Percentiles rank a stretch among this genome's conserved stretches.
Evolutionary conservation across 306 rosid genomes (phyloP).

Genomic region (Cicer bijugum): DNA sequence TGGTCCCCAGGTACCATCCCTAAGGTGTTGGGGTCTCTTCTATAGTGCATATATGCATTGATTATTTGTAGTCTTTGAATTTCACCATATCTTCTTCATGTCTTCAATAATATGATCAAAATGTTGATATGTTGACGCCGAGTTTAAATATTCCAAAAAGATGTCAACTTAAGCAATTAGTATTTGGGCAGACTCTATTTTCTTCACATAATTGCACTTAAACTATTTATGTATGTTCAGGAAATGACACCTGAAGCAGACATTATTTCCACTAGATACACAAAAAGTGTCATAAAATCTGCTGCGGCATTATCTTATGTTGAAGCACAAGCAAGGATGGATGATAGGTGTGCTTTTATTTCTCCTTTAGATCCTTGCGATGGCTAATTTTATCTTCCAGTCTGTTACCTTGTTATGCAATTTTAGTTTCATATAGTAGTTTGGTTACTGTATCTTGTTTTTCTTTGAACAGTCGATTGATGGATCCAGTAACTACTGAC

Average conservation of each 20-base stretch:
- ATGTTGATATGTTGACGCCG: neutral
- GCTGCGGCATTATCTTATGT: conserved; percentile 88
- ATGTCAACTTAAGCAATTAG: conserved; percentile 29
- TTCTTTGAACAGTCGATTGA: conserved; percentile 73
- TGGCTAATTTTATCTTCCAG: conserved; percentile 7
- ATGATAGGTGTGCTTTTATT: conserved; percentile 74
- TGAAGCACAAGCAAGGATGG: conserved; percentile 99
- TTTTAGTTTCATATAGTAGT: conserved; percentile 7
- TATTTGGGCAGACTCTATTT: conserved; percentile 24
- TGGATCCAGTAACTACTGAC: conserved; percentile 87
- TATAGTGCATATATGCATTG: neutral
- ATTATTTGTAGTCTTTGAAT: neutral
- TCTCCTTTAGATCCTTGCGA: conserved; percentile 37
- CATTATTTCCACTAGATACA: conserved; percentile 72
- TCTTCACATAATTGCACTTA: conserved; percentile 6
- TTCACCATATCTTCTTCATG: neutral
- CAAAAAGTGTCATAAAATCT: conserved; percentile 90
- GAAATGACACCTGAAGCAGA: conserved; percentile 98
- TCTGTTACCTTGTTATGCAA: conserved; percentile 22
- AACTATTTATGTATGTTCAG: conserved; percentile 56
- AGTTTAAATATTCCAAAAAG: conserved; percentile 22
- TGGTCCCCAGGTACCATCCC: neutral
- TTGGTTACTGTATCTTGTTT: conserved; percentile 41
- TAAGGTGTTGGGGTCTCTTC: neutral
- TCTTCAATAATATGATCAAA: conserved; percentile 29